Percentiles rank a stretch among this genome's conserved stretches.
phyloP scores from a whole-genome alignment of 768 basidiomycete genomes.

The Lyophyllum semitale region DNA sequence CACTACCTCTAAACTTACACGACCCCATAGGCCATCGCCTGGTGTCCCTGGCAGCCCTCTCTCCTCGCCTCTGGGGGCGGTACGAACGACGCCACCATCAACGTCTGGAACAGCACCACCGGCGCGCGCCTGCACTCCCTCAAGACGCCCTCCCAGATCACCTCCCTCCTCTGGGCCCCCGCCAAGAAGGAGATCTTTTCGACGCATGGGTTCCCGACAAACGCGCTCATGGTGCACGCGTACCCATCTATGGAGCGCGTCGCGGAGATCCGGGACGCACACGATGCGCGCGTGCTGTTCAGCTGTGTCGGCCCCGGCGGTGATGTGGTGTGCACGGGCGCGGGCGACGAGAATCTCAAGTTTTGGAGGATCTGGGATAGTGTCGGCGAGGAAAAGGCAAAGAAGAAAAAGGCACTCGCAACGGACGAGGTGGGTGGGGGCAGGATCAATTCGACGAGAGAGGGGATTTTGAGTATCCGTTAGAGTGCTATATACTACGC shows the following conservation, averaged over 20 bases:
- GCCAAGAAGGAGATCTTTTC: slow-evolving; percentile 88
- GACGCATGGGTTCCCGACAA: slow-evolving; percentile 94
- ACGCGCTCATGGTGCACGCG: slow-evolving; percentile 76
- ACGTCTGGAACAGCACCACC: slow-evolving; percentile 91
- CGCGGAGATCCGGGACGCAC: slow-evolving; percentile 86
- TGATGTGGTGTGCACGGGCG: slow-evolving; percentile 89
- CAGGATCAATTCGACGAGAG: slow-evolving; percentile 47
- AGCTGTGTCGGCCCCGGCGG: slow-evolving; percentile 86
- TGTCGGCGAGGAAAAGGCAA: slow-evolving; percentile 41
- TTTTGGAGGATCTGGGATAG: slow-evolving; percentile 91
- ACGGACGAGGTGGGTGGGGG: slow-evolving; percentile 38
- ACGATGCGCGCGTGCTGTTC: slow-evolving; percentile 88
- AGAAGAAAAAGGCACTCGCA: slow-evolving; percentile 50
- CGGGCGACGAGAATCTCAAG: slow-evolving; percentile 95
- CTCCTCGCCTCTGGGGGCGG: slow-evolving; percentile 94
- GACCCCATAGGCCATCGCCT: slow-evolving; percentile 75
- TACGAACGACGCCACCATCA: slow-evolving; percentile 88
- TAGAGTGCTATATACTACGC: slow-evolving; percentile 12
- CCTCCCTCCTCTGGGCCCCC: slow-evolving; percentile 84
- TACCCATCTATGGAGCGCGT: slow-evolving; percentile 87
- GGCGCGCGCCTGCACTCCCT: slow-evolving; percentile 89
- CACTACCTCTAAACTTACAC: slow-evolving; percentile 1
- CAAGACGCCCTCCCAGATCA: slow-evolving; percentile 88
- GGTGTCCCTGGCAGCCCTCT: slow-evolving; percentile 96
- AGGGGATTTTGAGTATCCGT: slow-evolving; percentile 51